phyloP scores from a whole-genome alignment of 805 yeast species.

The Candida silvicultrix region DNA sequence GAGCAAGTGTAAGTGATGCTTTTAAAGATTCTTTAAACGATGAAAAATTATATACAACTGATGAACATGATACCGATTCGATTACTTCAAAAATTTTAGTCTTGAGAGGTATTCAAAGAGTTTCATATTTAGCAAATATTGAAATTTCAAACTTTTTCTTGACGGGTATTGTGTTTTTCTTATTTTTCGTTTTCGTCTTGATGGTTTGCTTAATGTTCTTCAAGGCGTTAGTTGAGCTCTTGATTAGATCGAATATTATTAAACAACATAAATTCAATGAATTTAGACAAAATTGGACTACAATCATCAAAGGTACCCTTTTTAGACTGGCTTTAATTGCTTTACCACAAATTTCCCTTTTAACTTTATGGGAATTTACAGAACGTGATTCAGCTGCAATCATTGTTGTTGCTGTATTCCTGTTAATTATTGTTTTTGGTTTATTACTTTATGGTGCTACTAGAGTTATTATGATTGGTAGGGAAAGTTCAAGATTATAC shows the following conservation, averaged over 20 bases:
- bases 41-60: conserved; percentile 52
- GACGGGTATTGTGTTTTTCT: conserved; percentile 79
- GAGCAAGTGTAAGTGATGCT: conserved; percentile 33
- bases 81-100: conserved; percentile 67
- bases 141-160: conserved; percentile 83
- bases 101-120: conserved; percentile 88
- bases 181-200: conserved; percentile 66
- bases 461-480: conserved; percentile 70
- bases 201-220: conserved; percentile 50
- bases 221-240: conserved; percentile 64
- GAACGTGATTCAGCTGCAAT: conserved; percentile 79
- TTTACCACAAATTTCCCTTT: conserved; percentile 76
- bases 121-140: conserved; percentile 74
- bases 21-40: conserved; percentile 47
- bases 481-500: conserved; percentile 61
- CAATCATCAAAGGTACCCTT: conserved; percentile 82
- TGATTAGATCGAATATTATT: conserved; percentile 51
- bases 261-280: conserved; percentile 59
- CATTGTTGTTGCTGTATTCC: conserved; percentile 69
- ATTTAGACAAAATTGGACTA: conserved; percentile 77
- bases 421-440: conserved; percentile 50
- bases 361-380: conserved; percentile 88
- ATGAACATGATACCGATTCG: conserved; percentile 55
- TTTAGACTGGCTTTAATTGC: conserved; percentile 80
- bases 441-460: conserved; percentile 67